A percentile compares a stretch with the other conserved stretches of the same genome.
phyloP scores from a whole-genome alignment of 1,284 basidiomycete species.

The Cryptococcus sp. region DNA sequence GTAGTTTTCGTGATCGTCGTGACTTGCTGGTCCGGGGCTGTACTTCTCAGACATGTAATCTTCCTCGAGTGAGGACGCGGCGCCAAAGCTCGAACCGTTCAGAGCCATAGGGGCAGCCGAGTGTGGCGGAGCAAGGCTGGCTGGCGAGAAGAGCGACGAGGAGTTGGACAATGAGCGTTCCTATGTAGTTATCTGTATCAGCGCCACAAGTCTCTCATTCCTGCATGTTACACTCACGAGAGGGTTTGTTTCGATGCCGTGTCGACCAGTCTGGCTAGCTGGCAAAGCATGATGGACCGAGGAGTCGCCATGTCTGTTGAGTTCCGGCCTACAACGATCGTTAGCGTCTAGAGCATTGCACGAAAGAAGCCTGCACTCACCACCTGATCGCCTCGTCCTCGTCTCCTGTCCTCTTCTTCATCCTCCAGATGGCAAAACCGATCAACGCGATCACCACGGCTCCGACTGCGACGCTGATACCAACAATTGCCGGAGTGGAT shows the following conservation, averaged over 20 bases:
- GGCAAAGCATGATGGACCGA: constrained; percentile 50
- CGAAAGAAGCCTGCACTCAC: constrained; percentile 21
- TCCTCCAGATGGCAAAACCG: constrained; percentile 40
- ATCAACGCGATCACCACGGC: constrained; percentile 41
- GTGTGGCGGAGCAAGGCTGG: constrained; percentile 15
- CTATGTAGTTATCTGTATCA: constrained; percentile 13
- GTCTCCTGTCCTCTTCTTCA: constrained; percentile 40
- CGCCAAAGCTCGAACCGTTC: constrained; percentile 38
- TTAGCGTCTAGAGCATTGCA: constrained; percentile 4
- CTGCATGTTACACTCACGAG: constrained; percentile 17
- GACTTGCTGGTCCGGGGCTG: constrained; percentile 6
- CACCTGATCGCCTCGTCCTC: constrained; percentile 53
- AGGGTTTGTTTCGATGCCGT: constrained; percentile 46
- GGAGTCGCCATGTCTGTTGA: constrained; percentile 52
- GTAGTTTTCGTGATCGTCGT: constrained; percentile 37
- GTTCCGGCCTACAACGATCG: constrained; percentile 41
- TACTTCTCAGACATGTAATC: constrained; percentile 34
- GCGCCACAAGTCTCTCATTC: constrained; percentile 7
- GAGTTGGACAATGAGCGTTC: constrained; percentile 40
- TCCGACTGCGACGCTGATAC: constrained; percentile 47
- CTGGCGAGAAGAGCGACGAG: constrained; percentile 31
- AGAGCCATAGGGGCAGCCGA: constrained; percentile 34
- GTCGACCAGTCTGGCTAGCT: constrained; percentile 44
- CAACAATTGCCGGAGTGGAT: constrained; percentile 48
- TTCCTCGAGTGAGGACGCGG: constrained; percentile 30